Evolutionary conservation across 1,139 yeast species (phyloP), one percentile per base, ranked within the genome.

Genomic region (Geotrichum klebahnii): DNA sequence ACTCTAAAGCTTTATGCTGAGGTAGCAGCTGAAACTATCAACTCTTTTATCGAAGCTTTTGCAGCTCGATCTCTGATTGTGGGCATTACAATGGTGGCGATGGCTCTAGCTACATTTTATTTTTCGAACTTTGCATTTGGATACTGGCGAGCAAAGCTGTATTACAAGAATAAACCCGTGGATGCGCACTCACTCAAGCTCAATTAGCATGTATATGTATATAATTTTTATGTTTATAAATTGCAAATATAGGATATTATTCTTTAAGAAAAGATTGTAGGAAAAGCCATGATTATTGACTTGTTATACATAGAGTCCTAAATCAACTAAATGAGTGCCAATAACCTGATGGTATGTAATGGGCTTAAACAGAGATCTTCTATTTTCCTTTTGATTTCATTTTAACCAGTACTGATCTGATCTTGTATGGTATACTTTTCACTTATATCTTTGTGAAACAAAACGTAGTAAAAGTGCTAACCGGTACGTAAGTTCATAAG

Each of bases 21-120:
- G 57, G 76, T 89, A 0, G 69, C 85, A 55, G 94, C 92, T 0
- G 94, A 84, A 54, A 80, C 85, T 12, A 69, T 86, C 33, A 83
- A 87, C 64, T 83, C 87, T 1, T 84, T 88, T 59, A 70, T 85
- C 26, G 79, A 77, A 36, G 84, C 87, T 2, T 78, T 87, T 35
- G 76, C 82, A 26, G 80, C 84, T 80, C 83, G 84, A 64, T 73
- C 89, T 2, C 67, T 84, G 51, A 57, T 78, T 2, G 72, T 81
- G 45, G 59, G 75, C 10, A 53, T 68, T 2, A 48, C 68, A 5
- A 55, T 72, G 17, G 69, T 53, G 71, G 14, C 37, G 1, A 23
- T 42, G 26, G 47, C 34, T 8, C 71, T 23, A n/a, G 59, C 72
- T 2, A 59, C 73, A 19, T 32, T 52, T 41, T 66, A 72, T 22